These are phyloP conservation scores for Chlamydomonas applanata DNA, from an alignment of 139 green algal species.

Conservation along the genomic window DNA sequence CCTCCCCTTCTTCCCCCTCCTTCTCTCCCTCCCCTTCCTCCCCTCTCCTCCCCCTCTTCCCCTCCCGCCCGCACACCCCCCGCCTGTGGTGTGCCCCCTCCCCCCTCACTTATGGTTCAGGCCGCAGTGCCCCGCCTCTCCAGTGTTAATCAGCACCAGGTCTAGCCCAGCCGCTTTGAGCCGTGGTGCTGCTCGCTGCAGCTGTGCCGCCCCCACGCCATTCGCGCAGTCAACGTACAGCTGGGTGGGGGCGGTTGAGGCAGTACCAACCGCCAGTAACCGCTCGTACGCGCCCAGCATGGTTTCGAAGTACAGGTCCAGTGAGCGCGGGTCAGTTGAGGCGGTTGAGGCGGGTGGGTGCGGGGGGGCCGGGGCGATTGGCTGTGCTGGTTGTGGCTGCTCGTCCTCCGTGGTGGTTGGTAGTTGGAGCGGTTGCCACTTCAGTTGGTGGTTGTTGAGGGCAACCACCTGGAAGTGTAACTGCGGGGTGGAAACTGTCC, in stretches of 20 bases:
- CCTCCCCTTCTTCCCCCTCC: too few relatives aligned
- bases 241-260: not conserved
- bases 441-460: not conserved
- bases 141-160: constrained; percentile 61
- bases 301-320: constrained; percentile 58
- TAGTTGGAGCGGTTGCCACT: not conserved
- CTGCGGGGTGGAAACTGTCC: constrained; percentile 91
- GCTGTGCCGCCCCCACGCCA: constrained; percentile 82
- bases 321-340: constrained; percentile 4
- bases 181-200: constrained; percentile 40
- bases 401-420: constrained; percentile 15
- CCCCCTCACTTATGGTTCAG: constrained; percentile 16
- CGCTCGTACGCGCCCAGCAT: constrained; percentile 50
- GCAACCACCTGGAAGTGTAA: constrained; percentile 78
- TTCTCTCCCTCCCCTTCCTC: too few relatives aligned
- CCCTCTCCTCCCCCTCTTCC: too few relatives aligned
- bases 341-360: too few relatives aligned
- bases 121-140: constrained; percentile 3
- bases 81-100: too few relatives aligned
- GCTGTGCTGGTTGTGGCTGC: not conserved
- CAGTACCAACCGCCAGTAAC: constrained; percentile 3
- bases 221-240: constrained; percentile 93
- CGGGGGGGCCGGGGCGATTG: not conserved
- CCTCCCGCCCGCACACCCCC: too few relatives aligned
- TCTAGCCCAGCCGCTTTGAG: constrained; percentile 41